phyloP scores from a whole-genome alignment of 306 rosid species.

The Dryas alaskensis region DNA sequence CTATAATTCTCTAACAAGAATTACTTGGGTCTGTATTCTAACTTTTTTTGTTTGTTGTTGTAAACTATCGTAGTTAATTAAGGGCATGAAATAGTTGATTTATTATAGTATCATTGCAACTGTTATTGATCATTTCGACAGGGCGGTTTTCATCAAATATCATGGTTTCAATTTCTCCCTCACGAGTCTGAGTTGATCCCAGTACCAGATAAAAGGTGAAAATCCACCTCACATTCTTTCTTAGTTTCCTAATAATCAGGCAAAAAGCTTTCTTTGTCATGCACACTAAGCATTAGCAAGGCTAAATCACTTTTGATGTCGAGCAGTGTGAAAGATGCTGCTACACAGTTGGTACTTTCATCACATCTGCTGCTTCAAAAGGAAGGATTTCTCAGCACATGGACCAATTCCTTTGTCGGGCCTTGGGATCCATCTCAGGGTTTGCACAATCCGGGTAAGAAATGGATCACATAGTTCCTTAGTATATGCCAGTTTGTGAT shows the following conservation, averaged over 20 bases:
- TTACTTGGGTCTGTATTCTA: not conserved
- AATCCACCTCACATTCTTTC: constrained; percentile 10
- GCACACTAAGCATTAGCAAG: constrained; percentile 15
- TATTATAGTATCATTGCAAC: not conserved
- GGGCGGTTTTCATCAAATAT: constrained; percentile 85
- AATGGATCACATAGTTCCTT: constrained; percentile 26
- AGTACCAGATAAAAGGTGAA: constrained; percentile 75
- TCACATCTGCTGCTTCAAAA: constrained; percentile 91
- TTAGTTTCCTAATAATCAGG: not conserved
- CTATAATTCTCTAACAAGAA: not conserved
- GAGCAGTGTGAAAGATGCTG: constrained; percentile 75
- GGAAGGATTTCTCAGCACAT: constrained; percentile 79
- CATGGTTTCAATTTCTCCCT: constrained; percentile 97
- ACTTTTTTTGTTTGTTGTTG: not conserved
- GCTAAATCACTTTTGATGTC: constrained; percentile 20
- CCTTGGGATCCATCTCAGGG: constrained; percentile 99
- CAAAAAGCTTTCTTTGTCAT: constrained; percentile 7
- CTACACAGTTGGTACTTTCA: constrained; percentile 72
- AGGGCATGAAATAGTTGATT: not conserved
- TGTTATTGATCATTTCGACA: constrained; percentile 33
- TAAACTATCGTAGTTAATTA: not conserved
- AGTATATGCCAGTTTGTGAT: not conserved
- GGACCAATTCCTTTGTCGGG: constrained; percentile 98
- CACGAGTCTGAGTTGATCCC: constrained; percentile 77
- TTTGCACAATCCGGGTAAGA: constrained; percentile 91